Conservation (phyloP, 2,329 filamentous ascomycete species). For the Fusarium cicatricum region DNA sequence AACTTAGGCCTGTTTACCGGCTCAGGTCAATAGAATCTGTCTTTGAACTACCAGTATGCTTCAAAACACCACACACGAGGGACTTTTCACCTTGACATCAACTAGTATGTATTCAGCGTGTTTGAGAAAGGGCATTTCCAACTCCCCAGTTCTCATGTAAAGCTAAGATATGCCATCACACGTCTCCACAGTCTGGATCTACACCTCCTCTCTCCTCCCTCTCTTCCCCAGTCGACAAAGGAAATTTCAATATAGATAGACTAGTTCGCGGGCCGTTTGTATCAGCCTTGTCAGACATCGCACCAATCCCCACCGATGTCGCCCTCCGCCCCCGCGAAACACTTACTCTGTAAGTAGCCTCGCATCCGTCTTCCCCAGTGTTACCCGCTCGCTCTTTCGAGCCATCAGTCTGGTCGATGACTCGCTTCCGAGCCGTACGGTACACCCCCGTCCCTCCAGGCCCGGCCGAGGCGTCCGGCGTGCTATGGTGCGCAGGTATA, state of each 20-base stretch:
- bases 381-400: conserved; percentile 39
- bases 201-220: conserved; percentile 17
- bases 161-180: conserved; percentile 21
- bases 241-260: conserved; percentile 36
- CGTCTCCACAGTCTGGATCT: conserved; percentile 37
- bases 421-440: conserved; percentile 34
- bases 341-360: conserved; percentile 38
- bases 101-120: conserved; percentile 30
- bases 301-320: conserved; percentile 42
- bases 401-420: conserved; percentile 31
- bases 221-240: conserved; percentile 38
- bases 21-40: not conserved
- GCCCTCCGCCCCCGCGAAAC: conserved; percentile 30
- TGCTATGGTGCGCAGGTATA: conserved; percentile 15
- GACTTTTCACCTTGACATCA: conserved; percentile 5
- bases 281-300: conserved; percentile 43
- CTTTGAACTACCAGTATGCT: not conserved
- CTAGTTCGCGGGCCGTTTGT: conserved; percentile 36
- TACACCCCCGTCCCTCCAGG: conserved; percentile 27
- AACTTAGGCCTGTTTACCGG: not conserved
- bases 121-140: conserved; percentile 18
- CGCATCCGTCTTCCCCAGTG: conserved; percentile 42
- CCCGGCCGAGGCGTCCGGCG: conserved; percentile 8
- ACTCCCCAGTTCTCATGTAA: conserved; percentile 16
- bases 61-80: not conserved